These are phyloP conservation scores for Ceratocystiopsis minuta DNA, from an alignment of 2,329 filamentous ascomycete species.

Conservation along the genomic window DNA sequence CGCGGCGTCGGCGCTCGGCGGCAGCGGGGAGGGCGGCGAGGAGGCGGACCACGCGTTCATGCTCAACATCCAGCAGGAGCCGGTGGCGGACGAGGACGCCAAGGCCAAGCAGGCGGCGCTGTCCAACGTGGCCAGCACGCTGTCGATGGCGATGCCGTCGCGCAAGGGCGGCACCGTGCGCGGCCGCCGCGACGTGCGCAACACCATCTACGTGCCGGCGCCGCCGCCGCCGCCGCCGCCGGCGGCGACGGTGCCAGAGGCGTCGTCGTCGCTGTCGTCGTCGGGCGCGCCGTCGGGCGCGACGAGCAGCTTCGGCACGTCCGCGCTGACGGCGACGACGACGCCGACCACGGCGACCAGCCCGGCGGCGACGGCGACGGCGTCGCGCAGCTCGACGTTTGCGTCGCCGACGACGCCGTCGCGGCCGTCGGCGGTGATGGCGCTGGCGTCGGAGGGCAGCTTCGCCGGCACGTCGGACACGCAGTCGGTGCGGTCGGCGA, in stretches of 20 bases:
- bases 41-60: constrained; percentile 54
- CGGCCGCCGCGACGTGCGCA: constrained; percentile 77
- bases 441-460: constrained; percentile 45
- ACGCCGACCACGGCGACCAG: neutral
- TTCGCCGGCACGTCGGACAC: constrained; percentile 53
- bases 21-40: constrained; percentile 26
- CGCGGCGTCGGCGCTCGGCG: constrained; percentile 28
- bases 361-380: neutral
- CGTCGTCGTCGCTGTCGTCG: constrained; percentile 12
- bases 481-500: constrained; percentile 77
- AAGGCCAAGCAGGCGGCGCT: constrained; percentile 56
- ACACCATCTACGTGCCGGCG: constrained; percentile 71
- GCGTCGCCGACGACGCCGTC: constrained; percentile 11
- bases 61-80: constrained; percentile 61
- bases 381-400: constrained; percentile 16
- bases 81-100: constrained; percentile 60
- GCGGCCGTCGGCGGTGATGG: constrained; percentile 30
- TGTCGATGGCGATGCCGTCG: constrained; percentile 47
- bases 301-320: neutral
- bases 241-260: constrained; percentile 15
- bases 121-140: constrained; percentile 55
- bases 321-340: neutral
- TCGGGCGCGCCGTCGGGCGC: too few species aligned
- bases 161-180: constrained; percentile 61
- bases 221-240: constrained; percentile 22